phyloP scores from a whole-genome alignment of 2,329 filamentous ascomycete genomes.

The Colletotrichum sp. region DNA sequence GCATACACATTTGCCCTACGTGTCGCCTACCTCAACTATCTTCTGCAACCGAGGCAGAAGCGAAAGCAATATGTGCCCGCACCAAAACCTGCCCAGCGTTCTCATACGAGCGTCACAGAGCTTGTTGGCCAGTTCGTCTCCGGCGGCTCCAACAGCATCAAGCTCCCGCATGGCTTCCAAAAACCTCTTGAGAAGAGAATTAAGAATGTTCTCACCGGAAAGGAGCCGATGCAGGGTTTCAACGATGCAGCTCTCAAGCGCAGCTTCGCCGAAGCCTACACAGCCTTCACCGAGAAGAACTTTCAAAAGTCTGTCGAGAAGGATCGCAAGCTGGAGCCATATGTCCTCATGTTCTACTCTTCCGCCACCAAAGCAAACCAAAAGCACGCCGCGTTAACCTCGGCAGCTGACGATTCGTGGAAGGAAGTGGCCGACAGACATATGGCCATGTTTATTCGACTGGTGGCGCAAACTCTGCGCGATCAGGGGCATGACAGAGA shows the following conservation, averaged over 20 bases:
- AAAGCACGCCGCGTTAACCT: conserved; percentile 76
- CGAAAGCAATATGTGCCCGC: conserved; percentile 83
- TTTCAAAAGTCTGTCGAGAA: conserved; percentile 94
- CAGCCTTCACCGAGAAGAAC: conserved; percentile 85
- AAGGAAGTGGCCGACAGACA: conserved; percentile 93
- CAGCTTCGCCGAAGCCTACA: conserved; percentile 93
- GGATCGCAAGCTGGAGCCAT: conserved; percentile 88
- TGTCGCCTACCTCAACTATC: conserved; percentile 88
- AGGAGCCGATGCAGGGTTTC: conserved; percentile 85
- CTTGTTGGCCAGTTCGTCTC: conserved; percentile 84
- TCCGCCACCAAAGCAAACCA: conserved; percentile 87
- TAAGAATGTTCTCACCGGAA: conserved; percentile 80
- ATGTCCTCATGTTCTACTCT: conserved; percentile 96
- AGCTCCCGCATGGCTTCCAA: conserved; percentile 63
- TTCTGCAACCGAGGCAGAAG: conserved; percentile 89
- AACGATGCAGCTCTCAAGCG: conserved; percentile 90
- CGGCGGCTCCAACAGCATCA: conserved; percentile 53
- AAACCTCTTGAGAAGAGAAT: conserved; percentile 70
- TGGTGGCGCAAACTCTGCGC: conserved; percentile 80
- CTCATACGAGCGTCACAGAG: conserved; percentile 79
- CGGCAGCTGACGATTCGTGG: conserved; percentile 83
- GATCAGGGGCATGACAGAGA: conserved; percentile 87
- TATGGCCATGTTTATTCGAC: conserved; percentile 89
- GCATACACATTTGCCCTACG: conserved; percentile 92
- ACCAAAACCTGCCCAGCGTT: conserved; percentile 64